Evolutionary conservation across 768 basidiomycete species (phyloP).

Genomic region (Fomitopsis serialis): DNA sequence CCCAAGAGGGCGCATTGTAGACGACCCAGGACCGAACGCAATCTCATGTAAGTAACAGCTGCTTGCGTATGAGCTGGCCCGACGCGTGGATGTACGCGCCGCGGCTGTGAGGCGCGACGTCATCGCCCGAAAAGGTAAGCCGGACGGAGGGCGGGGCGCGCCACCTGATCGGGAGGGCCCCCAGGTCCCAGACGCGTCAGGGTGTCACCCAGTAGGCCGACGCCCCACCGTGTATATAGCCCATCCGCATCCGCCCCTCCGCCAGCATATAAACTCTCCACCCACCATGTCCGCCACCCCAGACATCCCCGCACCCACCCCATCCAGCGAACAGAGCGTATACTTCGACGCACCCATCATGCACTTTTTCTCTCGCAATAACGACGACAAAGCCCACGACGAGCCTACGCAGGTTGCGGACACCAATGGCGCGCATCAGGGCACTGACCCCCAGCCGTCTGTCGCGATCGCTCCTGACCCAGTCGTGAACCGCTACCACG

Average conservation of each 20-base stretch:
- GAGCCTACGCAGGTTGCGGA: neutral
- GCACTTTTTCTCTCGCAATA: constrained; percentile 22
- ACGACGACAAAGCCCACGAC: constrained; percentile 1
- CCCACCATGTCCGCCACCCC: neutral
- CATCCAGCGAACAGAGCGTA: constrained; percentile 29
- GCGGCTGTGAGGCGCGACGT: too few species aligned
- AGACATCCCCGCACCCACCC: constrained; percentile 2
- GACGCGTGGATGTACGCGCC: too few species aligned
- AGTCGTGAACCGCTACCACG: neutral
- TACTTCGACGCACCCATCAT: constrained; percentile 44
- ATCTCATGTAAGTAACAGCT: too few species aligned
- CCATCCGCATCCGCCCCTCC: neutral
- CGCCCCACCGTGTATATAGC: neutral
- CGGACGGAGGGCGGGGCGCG: neutral
- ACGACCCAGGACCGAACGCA: too few species aligned
- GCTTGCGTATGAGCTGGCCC: too few species aligned
- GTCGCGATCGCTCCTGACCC: constrained; percentile 8
- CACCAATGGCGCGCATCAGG: neutral
- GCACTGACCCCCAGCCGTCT: constrained; percentile 1
- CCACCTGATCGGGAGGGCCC: neutral
- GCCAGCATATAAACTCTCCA: neutral
- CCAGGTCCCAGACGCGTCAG: neutral
- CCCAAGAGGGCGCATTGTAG: too few species aligned
- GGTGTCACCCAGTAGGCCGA: neutral
- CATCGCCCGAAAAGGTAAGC: too few species aligned